Conservation (phyloP, 305 asterid genomes). For the Coffea humblotiana region DNA sequence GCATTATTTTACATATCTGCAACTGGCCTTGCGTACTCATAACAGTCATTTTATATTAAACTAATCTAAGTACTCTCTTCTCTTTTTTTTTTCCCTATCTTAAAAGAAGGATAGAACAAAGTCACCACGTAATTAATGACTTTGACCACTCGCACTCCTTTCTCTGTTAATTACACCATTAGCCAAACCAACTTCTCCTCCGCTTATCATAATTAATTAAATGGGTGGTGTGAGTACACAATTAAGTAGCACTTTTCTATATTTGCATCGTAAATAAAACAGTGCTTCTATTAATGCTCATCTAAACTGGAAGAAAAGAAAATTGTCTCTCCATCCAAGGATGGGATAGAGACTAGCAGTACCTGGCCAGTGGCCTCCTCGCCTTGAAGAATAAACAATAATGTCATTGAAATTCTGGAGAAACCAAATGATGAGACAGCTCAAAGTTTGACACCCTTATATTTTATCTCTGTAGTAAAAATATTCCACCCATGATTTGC, state of each 20-base stretch:
- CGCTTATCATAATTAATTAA: not conserved
- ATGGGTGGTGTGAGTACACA: not conserved
- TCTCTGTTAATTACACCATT: slow-evolving; percentile 34
- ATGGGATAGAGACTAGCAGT: not conserved
- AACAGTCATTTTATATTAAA: slow-evolving; percentile 35
- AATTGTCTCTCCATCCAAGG: not conserved
- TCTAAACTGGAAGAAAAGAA: not conserved
- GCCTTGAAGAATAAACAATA: not conserved
- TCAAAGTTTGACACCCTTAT: not conserved
- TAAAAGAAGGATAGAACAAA: slow-evolving; percentile 12
- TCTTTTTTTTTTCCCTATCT: not conserved
- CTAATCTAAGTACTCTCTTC: not conserved
- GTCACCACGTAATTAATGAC: slow-evolving; percentile 35
- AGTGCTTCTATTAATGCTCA: not conserved
- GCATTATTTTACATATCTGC: slow-evolving; percentile 36
- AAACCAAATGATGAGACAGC: not conserved
- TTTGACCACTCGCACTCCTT: slow-evolving; percentile 32
- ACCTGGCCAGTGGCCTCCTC: not conserved
- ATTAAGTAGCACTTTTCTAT: too few species aligned
- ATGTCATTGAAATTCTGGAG: not conserved
- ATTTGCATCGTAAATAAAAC: too few species aligned
- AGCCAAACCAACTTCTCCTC: slow-evolving; percentile 8
- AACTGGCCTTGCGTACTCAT: slow-evolving; percentile 44
- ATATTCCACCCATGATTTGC: not conserved
- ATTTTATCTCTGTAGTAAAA: not conserved